Base-by-base conservation (phyloP, 2,329 filamentous ascomycete species). In the Microthyrium microscopicum region DNA sequence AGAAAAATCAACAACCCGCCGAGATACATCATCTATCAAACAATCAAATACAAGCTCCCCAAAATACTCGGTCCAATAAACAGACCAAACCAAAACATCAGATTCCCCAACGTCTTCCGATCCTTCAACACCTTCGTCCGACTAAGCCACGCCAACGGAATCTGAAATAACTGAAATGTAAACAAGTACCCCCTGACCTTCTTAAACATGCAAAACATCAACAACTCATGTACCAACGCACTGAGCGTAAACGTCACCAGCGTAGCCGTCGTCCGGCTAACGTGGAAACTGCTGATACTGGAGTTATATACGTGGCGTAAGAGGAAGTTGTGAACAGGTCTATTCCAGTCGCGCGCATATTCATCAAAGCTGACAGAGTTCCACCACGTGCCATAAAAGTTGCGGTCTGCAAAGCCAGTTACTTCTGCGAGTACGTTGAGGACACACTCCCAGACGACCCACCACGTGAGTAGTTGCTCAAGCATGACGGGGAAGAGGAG, bases 191-290 rank as follows among this genome's bases (percentile, higher is more conserved):
- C 78, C 25, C 78, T 60, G 7, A 84, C 61, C 53, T 82, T 83
- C 52, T 76, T 77, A 52, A 85, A 85, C 21, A 85, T 61, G 42
- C 78, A 79, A 60, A 75, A 77, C 79, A 84, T 84, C 46, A 83
- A 66, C 29, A 84, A 57, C 51, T 85, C 79, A 46, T 84, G 77
- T 15, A 80, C 64, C 40, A 74, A 65, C 0, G 77, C 76, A 5
- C 69, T 76, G 13, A 84, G 57, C 42, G 82, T 63, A 47, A 84
- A 84, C 1, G 78, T 84, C 28, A 81, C 72, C 33, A 83, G 67
- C 0, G 78, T 83, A 2, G 80, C 80, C 4, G 71, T 70, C 42
- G 71, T 65, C 47, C 75, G 76, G 44, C 72, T 71, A 33, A 84
- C 62, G 39, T 73, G 72, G 51, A 83, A 68, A 7, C 75, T 70